These are phyloP conservation scores for Aspergillus sp. DNA, from an alignment of 2,329 filamentous ascomycete species.

Conservation along the genomic window DNA sequence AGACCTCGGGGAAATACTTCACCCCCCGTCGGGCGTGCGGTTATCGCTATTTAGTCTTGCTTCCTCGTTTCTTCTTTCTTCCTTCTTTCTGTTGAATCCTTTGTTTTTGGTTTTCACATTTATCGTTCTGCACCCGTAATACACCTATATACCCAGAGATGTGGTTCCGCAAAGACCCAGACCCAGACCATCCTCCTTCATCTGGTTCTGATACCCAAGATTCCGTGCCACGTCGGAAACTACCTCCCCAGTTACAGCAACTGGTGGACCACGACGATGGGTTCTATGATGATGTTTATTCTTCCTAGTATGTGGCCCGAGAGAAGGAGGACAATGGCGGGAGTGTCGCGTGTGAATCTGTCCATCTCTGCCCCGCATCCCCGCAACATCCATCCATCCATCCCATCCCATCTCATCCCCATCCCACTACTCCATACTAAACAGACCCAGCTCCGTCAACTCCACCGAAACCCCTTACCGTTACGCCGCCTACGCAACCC, in stretches of 20 bases:
- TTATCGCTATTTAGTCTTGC: constrained; percentile 1
- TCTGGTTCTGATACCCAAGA: constrained; percentile 14
- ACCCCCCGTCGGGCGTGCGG: constrained; percentile 17
- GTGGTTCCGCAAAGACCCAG: constrained; percentile 2
- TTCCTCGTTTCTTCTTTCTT: neutral
- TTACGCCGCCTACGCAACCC: constrained; percentile 85
- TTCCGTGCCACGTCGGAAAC: constrained; percentile 42
- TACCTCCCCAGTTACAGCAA: constrained; percentile 49
- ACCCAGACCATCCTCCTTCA: constrained; percentile 4
- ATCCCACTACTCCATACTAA: neutral
- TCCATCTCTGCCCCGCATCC: constrained; percentile 2
- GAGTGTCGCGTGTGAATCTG: constrained; percentile 1
- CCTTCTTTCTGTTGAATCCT: constrained; percentile 4
- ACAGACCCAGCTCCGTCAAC: constrained; percentile 54
- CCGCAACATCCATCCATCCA: neutral
- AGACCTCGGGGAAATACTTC: constrained; percentile 17
- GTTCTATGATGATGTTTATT: constrained; percentile 67
- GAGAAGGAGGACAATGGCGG: too few relatives aligned
- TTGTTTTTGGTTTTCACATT: neutral
- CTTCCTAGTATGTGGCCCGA: constrained; percentile 59
- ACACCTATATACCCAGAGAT: too few relatives aligned
- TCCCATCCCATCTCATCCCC: neutral
- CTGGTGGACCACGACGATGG: constrained; percentile 57
- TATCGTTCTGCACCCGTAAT: neutral
- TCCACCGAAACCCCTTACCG: constrained; percentile 78